phyloP scores from a whole-genome alignment of 495 filamentous ascomycete genomes.

The Talaromyces thailandensis region DNA sequence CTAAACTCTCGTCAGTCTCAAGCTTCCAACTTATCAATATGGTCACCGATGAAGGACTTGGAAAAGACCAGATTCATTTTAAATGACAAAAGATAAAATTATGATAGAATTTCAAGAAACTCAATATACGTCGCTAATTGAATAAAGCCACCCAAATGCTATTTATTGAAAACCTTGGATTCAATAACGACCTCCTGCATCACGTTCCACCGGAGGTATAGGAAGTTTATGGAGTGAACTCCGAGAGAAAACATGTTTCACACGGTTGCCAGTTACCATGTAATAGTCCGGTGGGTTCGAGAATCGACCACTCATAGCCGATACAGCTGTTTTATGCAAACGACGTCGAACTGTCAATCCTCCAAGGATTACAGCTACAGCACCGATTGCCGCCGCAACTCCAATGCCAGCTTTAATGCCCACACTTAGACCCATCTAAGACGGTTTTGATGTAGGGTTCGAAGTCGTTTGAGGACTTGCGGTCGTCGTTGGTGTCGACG shows the following conservation, averaged over 20 bases:
- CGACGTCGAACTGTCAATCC: not conserved
- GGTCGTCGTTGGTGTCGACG: not conserved
- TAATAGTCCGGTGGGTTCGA: not conserved
- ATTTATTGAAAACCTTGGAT: not conserved
- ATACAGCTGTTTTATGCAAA: not conserved
- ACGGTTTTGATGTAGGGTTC: not conserved
- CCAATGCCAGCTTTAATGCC: not conserved
- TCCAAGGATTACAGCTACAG: not conserved
- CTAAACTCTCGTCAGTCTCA: too few relatives aligned
- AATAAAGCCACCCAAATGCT: not conserved
- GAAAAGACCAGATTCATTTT: too few relatives aligned
- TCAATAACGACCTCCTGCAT: not conserved
- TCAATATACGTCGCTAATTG: not conserved
- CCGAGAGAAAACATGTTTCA: not conserved
- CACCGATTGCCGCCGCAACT: not conserved
- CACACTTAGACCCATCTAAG: not conserved
- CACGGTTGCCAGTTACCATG: not conserved
- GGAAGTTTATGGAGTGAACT: not conserved
- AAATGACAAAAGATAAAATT: too few relatives aligned
- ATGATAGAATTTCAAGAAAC: not conserved
- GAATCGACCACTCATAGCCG: not conserved
- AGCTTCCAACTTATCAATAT: too few relatives aligned
- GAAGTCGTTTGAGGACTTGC: too few relatives aligned
- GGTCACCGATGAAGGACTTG: too few relatives aligned
- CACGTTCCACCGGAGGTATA: not conserved